Base-by-base conservation (phyloP, 2,329 filamentous ascomycete species). In the Dothideomycetes sp. region DNA sequence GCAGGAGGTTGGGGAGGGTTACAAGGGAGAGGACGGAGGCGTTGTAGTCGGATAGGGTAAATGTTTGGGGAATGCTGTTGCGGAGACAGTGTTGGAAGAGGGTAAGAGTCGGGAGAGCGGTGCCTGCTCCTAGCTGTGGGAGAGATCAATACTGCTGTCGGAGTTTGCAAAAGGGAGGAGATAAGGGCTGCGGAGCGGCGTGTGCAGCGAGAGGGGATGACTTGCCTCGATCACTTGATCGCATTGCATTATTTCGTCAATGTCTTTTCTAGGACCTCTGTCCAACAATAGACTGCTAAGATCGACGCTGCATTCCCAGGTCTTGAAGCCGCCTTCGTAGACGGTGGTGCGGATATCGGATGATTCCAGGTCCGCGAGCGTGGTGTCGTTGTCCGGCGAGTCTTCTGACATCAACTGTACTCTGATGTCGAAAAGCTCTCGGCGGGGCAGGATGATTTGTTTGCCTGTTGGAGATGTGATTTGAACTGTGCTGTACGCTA, bases 281-380 rank as follows among this genome's bases (percentile, higher is more conserved):
- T 69, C 66, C 1, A 70, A 56, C 1, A 70, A 54, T 36, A 81
- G 75, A 54, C 78, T 83, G 37, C 84, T 81, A 14, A 91, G 67
- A 56, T 91, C 84, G 38, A 87, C 69, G 44, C 81, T 85, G 61
- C 84, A 88, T 63, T 91, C 84, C 84, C 84, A 91, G 52, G 81
- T 88, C 65, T 91, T 91, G 65, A 89, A 87, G 17, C 84, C 84
- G 41, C 84, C 84, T 62, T 91, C 84, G 60, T 91, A 91, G 44
- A 89, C 75, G 37, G 84, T 84, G 40, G 82, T 83, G 58, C 78
- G 81, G 47, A 91, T 79, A 59, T 91, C 84, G 47, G 83, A 77
- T 42, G 70, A 69, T 27, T 77, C 78, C 17, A 86, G 62, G 45
- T 72, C 69, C 30, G 76, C 79, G 27, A 85, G 64, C 2, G 69